These are phyloP conservation scores for Diaporthe aspalathi DNA, from an alignment of 2,329 filamentous ascomycete species.

Conservation along the genomic window DNA sequence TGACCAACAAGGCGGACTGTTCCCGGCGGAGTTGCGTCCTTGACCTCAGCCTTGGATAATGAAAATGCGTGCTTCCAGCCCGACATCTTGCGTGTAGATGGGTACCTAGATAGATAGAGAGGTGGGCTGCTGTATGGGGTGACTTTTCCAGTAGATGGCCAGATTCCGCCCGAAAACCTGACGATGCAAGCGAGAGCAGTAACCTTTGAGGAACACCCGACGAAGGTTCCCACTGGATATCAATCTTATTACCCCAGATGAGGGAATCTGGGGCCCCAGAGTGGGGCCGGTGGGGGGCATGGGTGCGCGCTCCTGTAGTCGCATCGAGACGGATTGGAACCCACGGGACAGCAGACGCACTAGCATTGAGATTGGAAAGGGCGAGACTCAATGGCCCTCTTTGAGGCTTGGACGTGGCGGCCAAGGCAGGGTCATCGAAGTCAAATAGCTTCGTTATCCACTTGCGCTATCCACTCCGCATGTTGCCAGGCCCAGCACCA, in stretches of 20 bases:
- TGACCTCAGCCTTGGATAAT: conserved; percentile 21
- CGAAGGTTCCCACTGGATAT: conserved; percentile 4
- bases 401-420: background rate
- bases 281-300: conserved; percentile 26
- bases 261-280: conserved; percentile 10
- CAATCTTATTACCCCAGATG: conserved; percentile 24
- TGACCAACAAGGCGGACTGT: conserved; percentile 28
- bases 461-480: background rate
- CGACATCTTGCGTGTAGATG: conserved; percentile 5
- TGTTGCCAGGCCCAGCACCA: background rate
- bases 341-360: conserved; percentile 11
- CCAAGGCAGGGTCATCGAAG: background rate
- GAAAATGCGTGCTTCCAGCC: conserved; percentile 19
- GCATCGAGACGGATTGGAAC: background rate
- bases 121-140: conserved; percentile 1
- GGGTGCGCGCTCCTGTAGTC: conserved; percentile 11
- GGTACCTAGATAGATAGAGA: too few relatives aligned
- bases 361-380: conserved; percentile 9
- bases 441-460: background rate
- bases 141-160: background rate
- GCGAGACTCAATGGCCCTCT: background rate
- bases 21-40: conserved; percentile 21
- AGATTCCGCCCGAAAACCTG: conserved; percentile 19
- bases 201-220: background rate
- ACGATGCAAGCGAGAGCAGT: background rate